Conservation (phyloP, 345 rosid genomes). For the Acer saccharum region DNA sequence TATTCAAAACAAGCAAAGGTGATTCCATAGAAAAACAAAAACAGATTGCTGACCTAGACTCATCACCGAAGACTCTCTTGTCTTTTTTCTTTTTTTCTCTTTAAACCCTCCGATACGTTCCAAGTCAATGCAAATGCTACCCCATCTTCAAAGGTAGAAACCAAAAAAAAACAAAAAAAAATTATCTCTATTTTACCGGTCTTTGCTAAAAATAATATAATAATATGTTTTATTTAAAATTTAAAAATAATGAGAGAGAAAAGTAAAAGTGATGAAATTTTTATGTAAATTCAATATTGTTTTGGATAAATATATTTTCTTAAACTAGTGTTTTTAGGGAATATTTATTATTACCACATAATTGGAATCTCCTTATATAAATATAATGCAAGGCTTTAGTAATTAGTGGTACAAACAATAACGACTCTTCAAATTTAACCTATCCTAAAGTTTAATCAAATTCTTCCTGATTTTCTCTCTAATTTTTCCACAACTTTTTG, state of each 20-base stretch:
- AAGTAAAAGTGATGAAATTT: too few relatives aligned
- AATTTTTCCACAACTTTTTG: not conserved
- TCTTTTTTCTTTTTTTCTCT: not conserved
- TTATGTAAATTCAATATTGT: too few relatives aligned
- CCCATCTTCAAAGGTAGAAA: not conserved
- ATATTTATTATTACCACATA: too few relatives aligned
- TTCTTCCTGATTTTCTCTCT: not conserved
- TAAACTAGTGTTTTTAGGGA: too few relatives aligned
- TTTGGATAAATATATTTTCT: too few relatives aligned
- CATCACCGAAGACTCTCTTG: not conserved
- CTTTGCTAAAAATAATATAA: too few relatives aligned
- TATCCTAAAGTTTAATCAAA: not conserved
- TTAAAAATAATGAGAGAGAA: too few relatives aligned
- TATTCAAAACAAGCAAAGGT: constrained; percentile 41
- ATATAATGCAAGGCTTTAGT: too few relatives aligned
- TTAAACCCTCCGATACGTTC: not conserved
- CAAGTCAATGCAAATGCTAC: constrained; percentile 5
- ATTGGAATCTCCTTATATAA: not conserved
- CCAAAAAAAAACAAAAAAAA: too few relatives aligned
- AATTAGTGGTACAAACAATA: not conserved
- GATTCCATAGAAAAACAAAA: not conserved
- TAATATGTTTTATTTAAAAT: too few relatives aligned
- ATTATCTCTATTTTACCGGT: too few relatives aligned
- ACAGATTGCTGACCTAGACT: not conserved
- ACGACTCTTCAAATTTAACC: not conserved